These are phyloP conservation scores for Delitschia confertaspora DNA, from an alignment of 495 filamentous ascomycete species.

Conservation along the genomic window DNA sequence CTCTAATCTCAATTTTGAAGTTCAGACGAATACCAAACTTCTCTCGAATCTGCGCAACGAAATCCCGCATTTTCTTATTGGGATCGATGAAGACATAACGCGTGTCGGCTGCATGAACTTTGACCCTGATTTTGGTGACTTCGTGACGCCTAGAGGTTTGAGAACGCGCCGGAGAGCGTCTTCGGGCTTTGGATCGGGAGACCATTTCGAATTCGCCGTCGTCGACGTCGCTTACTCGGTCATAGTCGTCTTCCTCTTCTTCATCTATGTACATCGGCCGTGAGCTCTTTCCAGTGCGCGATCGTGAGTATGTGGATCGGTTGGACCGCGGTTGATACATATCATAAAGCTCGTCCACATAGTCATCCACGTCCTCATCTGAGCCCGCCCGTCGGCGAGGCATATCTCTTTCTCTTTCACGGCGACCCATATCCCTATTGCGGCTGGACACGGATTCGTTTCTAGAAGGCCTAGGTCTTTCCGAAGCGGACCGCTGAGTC, in stretches of 20 bases:
- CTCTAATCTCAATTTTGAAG: conserved; percentile 77
- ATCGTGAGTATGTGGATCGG: conserved; percentile 8
- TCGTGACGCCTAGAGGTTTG: conserved; percentile 31
- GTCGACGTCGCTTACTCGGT: conserved; percentile 49
- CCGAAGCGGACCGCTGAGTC: conserved; percentile 32
- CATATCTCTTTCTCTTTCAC: conserved; percentile 26
- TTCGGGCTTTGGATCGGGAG: conserved; percentile 25
- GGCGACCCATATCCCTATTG: conserved; percentile 9
- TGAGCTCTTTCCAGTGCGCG: conserved; percentile 19
- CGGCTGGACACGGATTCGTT: conserved; percentile 11
- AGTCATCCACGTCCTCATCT: conserved; percentile 44
- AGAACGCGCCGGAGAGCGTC: conserved; percentile 22
- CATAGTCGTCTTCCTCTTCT: conserved; percentile 51
- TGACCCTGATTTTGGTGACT: conserved; percentile 65
- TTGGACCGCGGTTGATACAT: conserved; percentile 43
- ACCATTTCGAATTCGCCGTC: conserved; percentile 85
- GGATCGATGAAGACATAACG: conserved; percentile 82
- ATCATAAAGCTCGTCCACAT: conserved; percentile 62
- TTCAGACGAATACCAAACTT: conserved; percentile 68
- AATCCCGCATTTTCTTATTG: conserved; percentile 62
- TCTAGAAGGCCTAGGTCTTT: conserved; percentile 29
- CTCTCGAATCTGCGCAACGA: conserved; percentile 65
- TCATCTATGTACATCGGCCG: conserved; percentile 46
- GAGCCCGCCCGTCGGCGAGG: conserved; percentile 12
- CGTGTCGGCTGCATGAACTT: conserved; percentile 87